Conservation (phyloP, 192 early-diverging fungal species). For the Podila verticillata region DNA sequence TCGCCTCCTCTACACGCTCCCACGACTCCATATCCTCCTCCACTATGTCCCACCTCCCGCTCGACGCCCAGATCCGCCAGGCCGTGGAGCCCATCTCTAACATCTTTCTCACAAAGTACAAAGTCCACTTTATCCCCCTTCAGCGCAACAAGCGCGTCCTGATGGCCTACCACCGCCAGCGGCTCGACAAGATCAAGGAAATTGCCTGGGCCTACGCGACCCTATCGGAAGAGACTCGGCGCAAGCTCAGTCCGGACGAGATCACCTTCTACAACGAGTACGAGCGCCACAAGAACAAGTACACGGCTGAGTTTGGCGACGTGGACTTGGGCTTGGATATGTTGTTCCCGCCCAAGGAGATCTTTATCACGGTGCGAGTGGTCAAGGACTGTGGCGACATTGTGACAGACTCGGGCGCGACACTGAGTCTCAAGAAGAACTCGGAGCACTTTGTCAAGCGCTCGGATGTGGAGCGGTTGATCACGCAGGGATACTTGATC, state of each 20-base stretch:
- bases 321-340: conserved; percentile 82
- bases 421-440: conserved; percentile 77
- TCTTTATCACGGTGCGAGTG: conserved; percentile 94
- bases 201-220: conserved; percentile 64
- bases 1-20: background rate
- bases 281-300: conserved; percentile 69
- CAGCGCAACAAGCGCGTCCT: conserved; percentile 89
- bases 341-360: conserved; percentile 86
- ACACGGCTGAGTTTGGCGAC: conserved; percentile 68
- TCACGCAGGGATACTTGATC: conserved; percentile 83
- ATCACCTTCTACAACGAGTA: conserved; percentile 73
- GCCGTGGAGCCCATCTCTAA: conserved; percentile 35
- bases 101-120: conserved; percentile 54
- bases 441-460: conserved; percentile 88
- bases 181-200: conserved; percentile 73
- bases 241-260: conserved; percentile 62
- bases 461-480: conserved; percentile 90
- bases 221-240: conserved; percentile 12
- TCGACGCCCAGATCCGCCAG: conserved; percentile 12
- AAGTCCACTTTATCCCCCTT: conserved; percentile 66
- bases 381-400: conserved; percentile 91
- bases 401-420: conserved; percentile 81
- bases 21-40: conserved; percentile 1
- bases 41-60: background rate
- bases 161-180: conserved; percentile 84